Evolutionary conservation across 768 basidiomycete species (phyloP).

Genomic region (Psilocybe sp.): DNA sequence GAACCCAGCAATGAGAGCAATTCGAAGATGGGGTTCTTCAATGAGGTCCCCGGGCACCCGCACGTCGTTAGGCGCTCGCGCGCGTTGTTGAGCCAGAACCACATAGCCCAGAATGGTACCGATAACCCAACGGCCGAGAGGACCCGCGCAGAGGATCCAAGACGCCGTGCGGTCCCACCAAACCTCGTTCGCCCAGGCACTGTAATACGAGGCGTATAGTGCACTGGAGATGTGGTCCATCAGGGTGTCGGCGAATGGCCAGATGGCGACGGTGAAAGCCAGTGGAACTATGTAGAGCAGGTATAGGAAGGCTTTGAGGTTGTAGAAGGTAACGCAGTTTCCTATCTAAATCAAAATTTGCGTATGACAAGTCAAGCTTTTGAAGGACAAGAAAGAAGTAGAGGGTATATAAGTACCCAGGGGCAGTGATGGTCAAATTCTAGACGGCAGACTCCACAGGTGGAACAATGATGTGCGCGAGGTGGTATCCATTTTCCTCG

Average conservation of each 20-base stretch:
- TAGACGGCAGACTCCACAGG: conserved; percentile 40
- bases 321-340: conserved; percentile 36
- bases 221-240: conserved; percentile 26
- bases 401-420: conserved; percentile 34
- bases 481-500: conserved; percentile 41
- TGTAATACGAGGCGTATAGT: conserved; percentile 22
- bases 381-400: neutral
- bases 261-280: conserved; percentile 23
- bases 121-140: conserved; percentile 38
- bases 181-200: conserved; percentile 23
- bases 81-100: conserved; percentile 19
- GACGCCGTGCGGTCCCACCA: conserved; percentile 47
- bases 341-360: conserved; percentile 26
- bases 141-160: conserved; percentile 42
- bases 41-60: conserved; percentile 25
- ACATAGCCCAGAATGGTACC: conserved; percentile 35
- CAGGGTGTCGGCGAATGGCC: conserved; percentile 27
- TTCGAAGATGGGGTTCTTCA: conserved; percentile 34
- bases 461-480: conserved; percentile 41
- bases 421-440: conserved; percentile 48
- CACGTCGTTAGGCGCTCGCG: neutral
- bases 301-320: conserved; percentile 34
- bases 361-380: neutral
- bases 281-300: conserved; percentile 31
- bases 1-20: conserved; percentile 23